These are phyloP conservation scores for Handroanthus guayacan DNA, from an alignment of 257 asterid species.

Conservation along the genomic window DNA sequence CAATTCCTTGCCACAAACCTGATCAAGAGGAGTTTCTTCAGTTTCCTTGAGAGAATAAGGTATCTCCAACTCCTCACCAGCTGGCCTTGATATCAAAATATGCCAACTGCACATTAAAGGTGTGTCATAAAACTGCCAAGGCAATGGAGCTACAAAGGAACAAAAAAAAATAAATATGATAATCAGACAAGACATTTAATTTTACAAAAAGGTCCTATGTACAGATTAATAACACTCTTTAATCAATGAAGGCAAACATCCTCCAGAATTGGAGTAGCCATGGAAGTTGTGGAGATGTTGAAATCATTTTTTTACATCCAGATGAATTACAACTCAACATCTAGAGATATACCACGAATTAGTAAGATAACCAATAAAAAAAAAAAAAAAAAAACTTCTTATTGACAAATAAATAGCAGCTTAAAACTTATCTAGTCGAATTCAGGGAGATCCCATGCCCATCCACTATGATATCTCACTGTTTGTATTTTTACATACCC, in stretches of 20 bases:
- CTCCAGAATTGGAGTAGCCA: conserved; percentile 7
- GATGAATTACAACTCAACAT: conserved; percentile 5
- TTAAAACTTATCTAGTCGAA: neutral
- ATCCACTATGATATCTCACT: neutral
- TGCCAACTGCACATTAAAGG: conserved; percentile 74
- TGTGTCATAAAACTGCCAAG: conserved; percentile 37
- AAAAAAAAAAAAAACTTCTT: neutral
- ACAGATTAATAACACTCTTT: conserved; percentile 20
- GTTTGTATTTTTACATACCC: neutral
- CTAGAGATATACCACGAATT: conserved; percentile 11
- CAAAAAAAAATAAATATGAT: conserved; percentile 10
- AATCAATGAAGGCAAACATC: conserved; percentile 5
- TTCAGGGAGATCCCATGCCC: neutral
- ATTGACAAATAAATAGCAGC: conserved; percentile 3
- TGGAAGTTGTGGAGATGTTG: neutral
- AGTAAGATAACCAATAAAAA: neutral
- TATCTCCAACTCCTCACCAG: conserved; percentile 70
- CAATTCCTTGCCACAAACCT: conserved; percentile 54
- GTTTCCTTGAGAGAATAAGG: conserved; percentile 77
- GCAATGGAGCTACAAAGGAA: conserved; percentile 8
- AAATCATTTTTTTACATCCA: conserved; percentile 28
- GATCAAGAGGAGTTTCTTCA: conserved; percentile 79
- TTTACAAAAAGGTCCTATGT: neutral
- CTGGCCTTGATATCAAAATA: conserved; percentile 81
- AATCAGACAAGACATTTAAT: conserved; percentile 15